Base-by-base conservation (phyloP, 2,329 filamentous ascomycete genomes). In the Parastagonospora avenae region DNA sequence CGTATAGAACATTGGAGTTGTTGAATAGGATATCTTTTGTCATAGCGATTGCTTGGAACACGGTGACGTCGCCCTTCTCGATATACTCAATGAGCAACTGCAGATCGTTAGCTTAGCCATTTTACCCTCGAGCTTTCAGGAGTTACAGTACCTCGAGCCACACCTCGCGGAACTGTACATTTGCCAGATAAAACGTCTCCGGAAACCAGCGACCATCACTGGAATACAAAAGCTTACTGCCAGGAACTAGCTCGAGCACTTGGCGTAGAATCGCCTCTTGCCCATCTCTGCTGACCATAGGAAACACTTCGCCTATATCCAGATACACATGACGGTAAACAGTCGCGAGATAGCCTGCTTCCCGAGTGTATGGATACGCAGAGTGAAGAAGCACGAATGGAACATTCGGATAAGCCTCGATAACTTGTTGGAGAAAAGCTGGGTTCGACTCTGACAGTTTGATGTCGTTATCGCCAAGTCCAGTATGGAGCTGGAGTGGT, bases 271-370 rank as follows among this genome's bases (percentile, higher is more conserved):
- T 82, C 0, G 79, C 77, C 60, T 89, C 85, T 68, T 95, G 90
- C 0, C 90, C 91, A 51, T 91, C 85, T 42, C 87, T 82, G 56
- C 87, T 92, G 32, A 94, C 73, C 73, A 86, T 87, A 0, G 90
- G 90, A 53, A 94, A 95, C 0, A 94, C 87, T 65, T 92, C 88
- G 1, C 91, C 90, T 46, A 95, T 84, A 65, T 95, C 91, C 10
- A 91, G 83, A 66, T 91, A 94, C 1, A 90, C 89, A 64, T 95
- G 93, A 19, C 83, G 79, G 67, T 92, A 94, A 16, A 89, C 85
- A 0, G 83, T 84, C 0, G 91, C 89, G 15, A 95, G 79, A 67
- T 93, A 95, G 0, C 88, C 90, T 0, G 88, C 84, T 72, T 94
- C 89, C 32, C 86, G 82, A 0, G 87, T 91, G 65, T 89, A 94